Evolutionary conservation across 164 flowering plant species (phyloP).

Genomic region (Magnolia kwangsiensis): DNA sequence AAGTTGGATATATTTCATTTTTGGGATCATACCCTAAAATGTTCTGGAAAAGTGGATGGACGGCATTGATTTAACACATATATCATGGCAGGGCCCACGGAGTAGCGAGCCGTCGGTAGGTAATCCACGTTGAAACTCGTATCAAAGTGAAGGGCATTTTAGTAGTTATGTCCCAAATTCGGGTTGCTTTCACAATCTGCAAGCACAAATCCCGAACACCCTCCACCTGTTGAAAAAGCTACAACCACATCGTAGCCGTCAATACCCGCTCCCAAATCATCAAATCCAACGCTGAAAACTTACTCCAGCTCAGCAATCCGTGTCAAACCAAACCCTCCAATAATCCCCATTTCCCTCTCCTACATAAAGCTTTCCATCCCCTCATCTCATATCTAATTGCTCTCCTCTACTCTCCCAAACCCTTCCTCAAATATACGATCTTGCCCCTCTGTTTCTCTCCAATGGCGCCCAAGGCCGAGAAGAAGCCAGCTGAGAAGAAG

Average conservation of each 20-base stretch:
- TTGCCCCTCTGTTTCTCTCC: background rate
- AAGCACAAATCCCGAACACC: no score
- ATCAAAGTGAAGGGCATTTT: no score
- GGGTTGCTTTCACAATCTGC: no score
- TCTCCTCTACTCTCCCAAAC: background rate
- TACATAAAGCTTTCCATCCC: background rate
- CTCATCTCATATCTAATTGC: background rate
- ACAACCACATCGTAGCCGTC: background rate
- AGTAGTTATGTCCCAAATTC: no score
- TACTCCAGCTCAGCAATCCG: conserved; percentile 9
- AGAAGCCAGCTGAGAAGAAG: conserved; percentile 24
- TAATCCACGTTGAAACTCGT: no score
- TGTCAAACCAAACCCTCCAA: background rate
- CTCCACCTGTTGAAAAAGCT: no score
- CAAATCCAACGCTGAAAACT: background rate
- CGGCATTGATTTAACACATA: no score
- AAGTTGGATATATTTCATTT: no score
- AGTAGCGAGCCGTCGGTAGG: no score
- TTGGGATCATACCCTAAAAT: no score
- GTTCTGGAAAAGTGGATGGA: no score
- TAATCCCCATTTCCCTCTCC: background rate
- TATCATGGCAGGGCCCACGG: no score
- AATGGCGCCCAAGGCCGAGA: conserved; percentile 20
- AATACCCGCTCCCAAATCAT: background rate
- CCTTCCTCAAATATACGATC: background rate